phyloP scores from a whole-genome alignment of 2,329 filamentous ascomycete species.

The Ascochyta fabae region DNA sequence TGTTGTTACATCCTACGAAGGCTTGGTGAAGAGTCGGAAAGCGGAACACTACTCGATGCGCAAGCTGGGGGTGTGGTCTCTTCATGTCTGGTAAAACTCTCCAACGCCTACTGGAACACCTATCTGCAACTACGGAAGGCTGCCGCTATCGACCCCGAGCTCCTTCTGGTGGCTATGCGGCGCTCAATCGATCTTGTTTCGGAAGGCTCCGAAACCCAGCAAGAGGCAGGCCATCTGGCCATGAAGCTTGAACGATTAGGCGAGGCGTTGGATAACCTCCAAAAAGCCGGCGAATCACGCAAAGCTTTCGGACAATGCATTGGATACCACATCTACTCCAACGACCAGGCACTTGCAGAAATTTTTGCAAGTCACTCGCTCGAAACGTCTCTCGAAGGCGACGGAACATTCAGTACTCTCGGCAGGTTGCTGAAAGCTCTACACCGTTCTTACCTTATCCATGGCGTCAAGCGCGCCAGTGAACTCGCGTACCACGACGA shows the following conservation, averaged over 20 bases:
- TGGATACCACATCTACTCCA: conserved; percentile 65
- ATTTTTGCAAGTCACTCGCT: conserved; percentile 60
- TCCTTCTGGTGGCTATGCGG: conserved; percentile 63
- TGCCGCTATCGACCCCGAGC: conserved; percentile 51
- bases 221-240: conserved; percentile 64
- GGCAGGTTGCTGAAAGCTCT: conserved; percentile 66
- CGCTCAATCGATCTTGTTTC: conserved; percentile 69
- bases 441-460: conserved; percentile 58
- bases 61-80: conserved; percentile 24
- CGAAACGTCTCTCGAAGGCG: conserved; percentile 60
- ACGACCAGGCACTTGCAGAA: conserved; percentile 60
- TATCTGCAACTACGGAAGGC: conserved; percentile 61
- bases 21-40: conserved; percentile 27
- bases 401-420: conserved; percentile 59
- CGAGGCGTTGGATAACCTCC: conserved; percentile 63
- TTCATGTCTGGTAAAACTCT: conserved; percentile 65
- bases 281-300: conserved; percentile 64
- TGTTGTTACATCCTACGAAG: conserved; percentile 37
- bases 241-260: conserved; percentile 72
- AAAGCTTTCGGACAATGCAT: conserved; percentile 67
- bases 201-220: conserved; percentile 61
- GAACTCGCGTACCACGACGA: conserved; percentile 55
- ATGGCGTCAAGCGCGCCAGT: conserved; percentile 56
- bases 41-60: conserved; percentile 4
- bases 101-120: conserved; percentile 73